These are phyloP conservation scores for Globisporangium yorkense DNA, from an alignment of 352 stramenopile species.

Conservation along the genomic window DNA sequence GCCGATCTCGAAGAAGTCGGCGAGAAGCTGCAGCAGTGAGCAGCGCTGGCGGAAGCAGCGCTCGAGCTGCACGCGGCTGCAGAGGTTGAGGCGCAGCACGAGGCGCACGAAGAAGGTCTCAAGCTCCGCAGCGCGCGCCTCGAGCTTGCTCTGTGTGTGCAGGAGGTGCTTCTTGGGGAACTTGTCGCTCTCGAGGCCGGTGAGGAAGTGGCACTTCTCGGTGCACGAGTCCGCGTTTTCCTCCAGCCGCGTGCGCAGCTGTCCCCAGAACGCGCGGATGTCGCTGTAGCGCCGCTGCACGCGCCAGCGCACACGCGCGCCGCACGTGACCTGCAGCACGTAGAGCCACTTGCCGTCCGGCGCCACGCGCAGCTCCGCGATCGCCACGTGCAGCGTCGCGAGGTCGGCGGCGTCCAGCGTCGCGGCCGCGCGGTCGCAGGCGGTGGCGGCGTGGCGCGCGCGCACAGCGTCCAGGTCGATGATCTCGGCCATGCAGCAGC, in stretches of 20 bases:
- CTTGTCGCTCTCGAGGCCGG: slow-evolving; percentile 58
- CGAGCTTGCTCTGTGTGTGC: slow-evolving; percentile 59
- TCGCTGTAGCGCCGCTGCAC: slow-evolving; percentile 62
- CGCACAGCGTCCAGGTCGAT: slow-evolving; percentile 15
- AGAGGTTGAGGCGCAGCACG: slow-evolving; percentile 63
- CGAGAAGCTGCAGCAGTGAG: slow-evolving; percentile 33
- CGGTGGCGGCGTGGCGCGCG: slow-evolving; percentile 16
- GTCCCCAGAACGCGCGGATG: slow-evolving; percentile 62
- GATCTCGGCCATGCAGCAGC: not conserved
- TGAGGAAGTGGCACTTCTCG: slow-evolving; percentile 63
- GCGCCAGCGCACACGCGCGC: slow-evolving; percentile 35
- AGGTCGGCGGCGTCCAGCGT: slow-evolving; percentile 28
- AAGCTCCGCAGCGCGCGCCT: slow-evolving; percentile 41
- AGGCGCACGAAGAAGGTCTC: slow-evolving; percentile 61
- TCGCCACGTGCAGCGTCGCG: slow-evolving; percentile 39
- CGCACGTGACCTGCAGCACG: slow-evolving; percentile 47
- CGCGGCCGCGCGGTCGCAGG: slow-evolving; percentile 16
- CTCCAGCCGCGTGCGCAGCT: slow-evolving; percentile 30
- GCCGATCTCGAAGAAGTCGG: slow-evolving; percentile 47
- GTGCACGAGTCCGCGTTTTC: slow-evolving; percentile 30
- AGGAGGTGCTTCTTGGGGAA: slow-evolving; percentile 72
- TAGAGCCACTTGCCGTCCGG: slow-evolving; percentile 64
- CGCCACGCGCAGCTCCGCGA: slow-evolving; percentile 51
- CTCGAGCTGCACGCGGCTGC: slow-evolving; percentile 34
- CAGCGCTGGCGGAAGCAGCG: slow-evolving; percentile 39